These are phyloP conservation scores for Penicillium psychrosexuale DNA, from an alignment of 2,329 filamentous ascomycete genomes.

Conservation along the genomic window DNA sequence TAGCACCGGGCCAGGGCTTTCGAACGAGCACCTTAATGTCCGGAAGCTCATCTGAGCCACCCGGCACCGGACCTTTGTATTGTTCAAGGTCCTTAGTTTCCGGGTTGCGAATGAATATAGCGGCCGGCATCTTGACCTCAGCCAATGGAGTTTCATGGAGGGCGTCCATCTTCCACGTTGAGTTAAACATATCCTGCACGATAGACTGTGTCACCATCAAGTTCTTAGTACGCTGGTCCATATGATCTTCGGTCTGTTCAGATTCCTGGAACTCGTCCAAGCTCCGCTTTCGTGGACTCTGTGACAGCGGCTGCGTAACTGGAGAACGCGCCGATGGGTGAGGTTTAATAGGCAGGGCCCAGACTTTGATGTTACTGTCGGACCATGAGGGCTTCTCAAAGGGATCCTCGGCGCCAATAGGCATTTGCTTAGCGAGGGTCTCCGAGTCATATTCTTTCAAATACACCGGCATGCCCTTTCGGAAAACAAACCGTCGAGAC, in stretches of 20 bases:
- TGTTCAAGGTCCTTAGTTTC: constrained; percentile 61
- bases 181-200: constrained; percentile 76
- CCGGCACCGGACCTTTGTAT: constrained; percentile 67
- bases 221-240: constrained; percentile 35
- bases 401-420: constrained; percentile 19
- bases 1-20: constrained; percentile 73
- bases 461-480: constrained; percentile 72
- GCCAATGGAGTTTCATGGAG: constrained; percentile 64
- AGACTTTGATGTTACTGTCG: constrained; percentile 76
- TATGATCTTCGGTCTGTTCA: constrained; percentile 1
- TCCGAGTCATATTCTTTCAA: constrained; percentile 63
- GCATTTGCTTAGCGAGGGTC: constrained; percentile 24
- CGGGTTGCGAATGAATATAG: constrained; percentile 64
- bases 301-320: constrained; percentile 23
- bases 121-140: constrained; percentile 65
- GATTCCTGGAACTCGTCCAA: constrained; percentile 48
- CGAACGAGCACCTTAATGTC: constrained; percentile 70
- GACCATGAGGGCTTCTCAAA: constrained; percentile 62
- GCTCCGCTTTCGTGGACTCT: constrained; percentile 47
- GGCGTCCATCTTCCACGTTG: constrained; percentile 68
- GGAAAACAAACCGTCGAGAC: constrained; percentile 77
- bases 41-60: constrained; percentile 50
- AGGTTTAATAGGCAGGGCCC: constrained; percentile 66
- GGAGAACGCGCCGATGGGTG: constrained; percentile 16
- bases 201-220: constrained; percentile 58